These are phyloP conservation scores for Debaryomyces singareniensis DNA, from an alignment of 1,139 yeast genomes.

Conservation along the genomic window DNA sequence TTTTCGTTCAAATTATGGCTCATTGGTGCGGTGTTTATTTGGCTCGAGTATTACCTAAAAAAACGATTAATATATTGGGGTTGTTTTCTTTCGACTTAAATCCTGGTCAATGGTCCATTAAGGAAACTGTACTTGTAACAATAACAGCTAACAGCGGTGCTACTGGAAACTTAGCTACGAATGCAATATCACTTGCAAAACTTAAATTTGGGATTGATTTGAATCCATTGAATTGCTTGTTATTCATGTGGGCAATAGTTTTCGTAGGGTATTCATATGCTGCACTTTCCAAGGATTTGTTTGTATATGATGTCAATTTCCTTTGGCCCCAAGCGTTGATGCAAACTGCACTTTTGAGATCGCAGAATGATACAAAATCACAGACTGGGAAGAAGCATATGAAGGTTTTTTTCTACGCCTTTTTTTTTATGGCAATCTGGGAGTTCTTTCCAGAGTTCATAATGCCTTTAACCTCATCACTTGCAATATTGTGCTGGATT, in stretches of 20 bases:
- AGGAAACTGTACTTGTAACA: slow-evolving; percentile 39
- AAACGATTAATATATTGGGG: slow-evolving; percentile 13
- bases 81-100: slow-evolving; percentile 22
- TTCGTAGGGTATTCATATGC: slow-evolving; percentile 44
- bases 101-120: slow-evolving; percentile 44
- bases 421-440: slow-evolving; percentile 30
- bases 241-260: slow-evolving; percentile 41
- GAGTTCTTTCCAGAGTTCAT: slow-evolving; percentile 37
- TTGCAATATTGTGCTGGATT: slow-evolving; percentile 39
- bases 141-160: slow-evolving; percentile 43
- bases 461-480: slow-evolving; percentile 35
- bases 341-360: slow-evolving; percentile 38
- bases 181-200: slow-evolving; percentile 35
- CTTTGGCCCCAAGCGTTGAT: slow-evolving; percentile 43
- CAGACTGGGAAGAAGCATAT: slow-evolving; percentile 18
- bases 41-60: slow-evolving; percentile 26
- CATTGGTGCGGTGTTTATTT: slow-evolving; percentile 39
- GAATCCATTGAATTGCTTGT: slow-evolving; percentile 22
- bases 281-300: slow-evolving; percentile 34
- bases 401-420: slow-evolving; percentile 24
- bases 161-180: slow-evolving; percentile 40
- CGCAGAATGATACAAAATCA: slow-evolving; percentile 19
- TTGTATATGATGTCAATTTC: slow-evolving; percentile 38
- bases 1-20: slow-evolving; percentile 39
- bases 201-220: slow-evolving; percentile 29